Evolutionary conservation across 192 early-diverging fungal genomes (phyloP).

Genomic region (Haplosporangium gracile): DNA sequence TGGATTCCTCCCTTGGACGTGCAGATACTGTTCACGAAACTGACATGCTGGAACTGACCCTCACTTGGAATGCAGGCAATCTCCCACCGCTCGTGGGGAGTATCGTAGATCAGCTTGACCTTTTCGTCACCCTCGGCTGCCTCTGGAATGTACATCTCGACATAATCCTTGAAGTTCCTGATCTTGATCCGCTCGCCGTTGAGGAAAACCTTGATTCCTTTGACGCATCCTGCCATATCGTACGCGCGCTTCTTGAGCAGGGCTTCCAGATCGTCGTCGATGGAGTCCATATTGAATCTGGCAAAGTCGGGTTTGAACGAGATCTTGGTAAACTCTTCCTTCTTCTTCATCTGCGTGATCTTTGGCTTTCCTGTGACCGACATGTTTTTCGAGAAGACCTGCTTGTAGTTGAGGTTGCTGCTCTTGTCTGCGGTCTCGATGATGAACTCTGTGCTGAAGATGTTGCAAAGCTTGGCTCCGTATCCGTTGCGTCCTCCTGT

Average conservation of each 20-base stretch:
- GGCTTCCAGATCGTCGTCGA: constrained; percentile 90
- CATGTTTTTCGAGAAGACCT: constrained; percentile 95
- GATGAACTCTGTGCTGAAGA: constrained; percentile 94
- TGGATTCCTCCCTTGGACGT: constrained; percentile 95
- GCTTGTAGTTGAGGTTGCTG: constrained; percentile 81
- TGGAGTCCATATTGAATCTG: constrained; percentile 88
- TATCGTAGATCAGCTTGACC: constrained; percentile 78
- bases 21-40: constrained; percentile 98
- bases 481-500: constrained; percentile 97
- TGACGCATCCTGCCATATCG: constrained; percentile 91
- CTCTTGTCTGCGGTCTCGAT: constrained; percentile 91
- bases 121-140: constrained; percentile 50
- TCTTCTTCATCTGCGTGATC: constrained; percentile 74
- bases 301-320: constrained; percentile 94
- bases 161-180: constrained; percentile 93
- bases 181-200: constrained; percentile 88
- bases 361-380: constrained; percentile 77
- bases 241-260: constrained; percentile 93
- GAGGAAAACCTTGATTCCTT: constrained; percentile 87
- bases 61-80: constrained; percentile 92
- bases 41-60: constrained; percentile 96
- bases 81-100: constrained; percentile 90
- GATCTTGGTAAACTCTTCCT: constrained; percentile 90
- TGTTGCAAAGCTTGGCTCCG: constrained; percentile 96
- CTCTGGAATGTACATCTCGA: constrained; percentile 76